Conservation (phyloP, 768 basidiomycete species). For the Clavulina sp. region DNA sequence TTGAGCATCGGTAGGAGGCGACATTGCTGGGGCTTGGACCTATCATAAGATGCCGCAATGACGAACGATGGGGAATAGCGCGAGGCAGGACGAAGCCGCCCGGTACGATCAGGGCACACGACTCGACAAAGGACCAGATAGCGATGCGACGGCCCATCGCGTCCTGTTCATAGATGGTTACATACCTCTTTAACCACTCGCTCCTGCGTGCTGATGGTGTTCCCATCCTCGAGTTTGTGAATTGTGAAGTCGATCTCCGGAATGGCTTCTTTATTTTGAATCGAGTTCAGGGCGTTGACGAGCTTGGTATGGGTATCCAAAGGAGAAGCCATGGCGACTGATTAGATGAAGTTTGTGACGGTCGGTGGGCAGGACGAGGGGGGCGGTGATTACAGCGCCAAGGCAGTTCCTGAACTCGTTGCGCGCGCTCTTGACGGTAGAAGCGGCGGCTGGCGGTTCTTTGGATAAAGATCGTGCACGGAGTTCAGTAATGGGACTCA, state of each 20-base stretch:
- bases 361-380: not conserved
- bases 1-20: constrained; percentile 77
- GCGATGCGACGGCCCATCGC: not conserved
- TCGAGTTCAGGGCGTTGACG: constrained; percentile 15
- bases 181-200: constrained; percentile 86
- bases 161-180: not conserved
- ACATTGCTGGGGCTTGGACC: constrained; percentile 98
- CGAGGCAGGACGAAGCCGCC: constrained; percentile 1
- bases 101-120: not conserved
- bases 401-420: not conserved
- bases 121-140: not conserved
- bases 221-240: constrained; percentile 85
- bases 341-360: not conserved
- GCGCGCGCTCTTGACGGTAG: not conserved
- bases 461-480: not conserved
- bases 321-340: not conserved
- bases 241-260: constrained; percentile 78
- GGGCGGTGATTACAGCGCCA: not conserved
- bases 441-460: not conserved
- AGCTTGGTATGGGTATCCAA: constrained; percentile 13
- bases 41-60: constrained; percentile 17
- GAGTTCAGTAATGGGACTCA: not conserved
- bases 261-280: constrained; percentile 20
- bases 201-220: constrained; percentile 80
- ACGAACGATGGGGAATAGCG: not conserved